Evolutionary conservation across 1,284 basidiomycete genomes (phyloP).

Genomic region (Ustilago loliicola): DNA sequence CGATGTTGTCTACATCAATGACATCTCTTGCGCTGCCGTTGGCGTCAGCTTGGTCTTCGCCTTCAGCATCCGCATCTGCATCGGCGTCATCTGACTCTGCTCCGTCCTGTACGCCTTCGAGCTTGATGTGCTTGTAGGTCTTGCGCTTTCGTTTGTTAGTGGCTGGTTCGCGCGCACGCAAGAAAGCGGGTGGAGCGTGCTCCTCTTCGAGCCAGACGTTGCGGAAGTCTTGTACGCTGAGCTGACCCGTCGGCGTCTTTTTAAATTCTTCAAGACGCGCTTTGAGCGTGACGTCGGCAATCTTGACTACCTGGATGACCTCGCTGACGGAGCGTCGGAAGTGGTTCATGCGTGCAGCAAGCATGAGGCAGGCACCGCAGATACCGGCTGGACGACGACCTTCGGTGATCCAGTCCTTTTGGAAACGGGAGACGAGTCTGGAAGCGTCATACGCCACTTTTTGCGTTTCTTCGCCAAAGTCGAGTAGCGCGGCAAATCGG

Average conservation of each 20-base stretch:
- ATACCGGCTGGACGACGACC: constrained; percentile 96
- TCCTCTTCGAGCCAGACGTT: constrained; percentile 91
- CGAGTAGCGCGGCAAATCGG: constrained; percentile 94
- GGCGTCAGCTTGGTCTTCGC: constrained; percentile 22
- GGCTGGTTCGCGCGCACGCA: constrained; percentile 77
- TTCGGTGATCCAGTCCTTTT: constrained; percentile 96
- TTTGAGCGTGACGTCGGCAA: constrained; percentile 91
- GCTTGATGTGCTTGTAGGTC: constrained; percentile 62
- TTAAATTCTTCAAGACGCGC: constrained; percentile 97
- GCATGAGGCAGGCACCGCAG: constrained; percentile 92
- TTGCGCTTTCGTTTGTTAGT: constrained; percentile 75
- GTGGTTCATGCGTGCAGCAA: constrained; percentile 98
- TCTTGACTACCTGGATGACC: constrained; percentile 94
- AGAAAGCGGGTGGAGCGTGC: constrained; percentile 84
- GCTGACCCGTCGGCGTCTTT: constrained; percentile 83
- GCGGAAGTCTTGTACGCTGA: constrained; percentile 92
- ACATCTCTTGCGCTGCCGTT: constrained; percentile 49
- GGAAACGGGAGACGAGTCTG: constrained; percentile 92
- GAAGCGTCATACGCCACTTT: constrained; percentile 93
- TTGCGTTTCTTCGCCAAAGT: constrained; percentile 94
- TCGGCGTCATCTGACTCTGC: constrained; percentile 18
- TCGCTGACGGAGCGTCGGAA: constrained; percentile 93
- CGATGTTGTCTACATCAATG: constrained; percentile 31
- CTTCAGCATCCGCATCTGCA: constrained; percentile 75
- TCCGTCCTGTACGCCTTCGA: constrained; percentile 40